phyloP scores from a whole-genome alignment of 306 rosid species.

The Leucaena leucocephala region DNA sequence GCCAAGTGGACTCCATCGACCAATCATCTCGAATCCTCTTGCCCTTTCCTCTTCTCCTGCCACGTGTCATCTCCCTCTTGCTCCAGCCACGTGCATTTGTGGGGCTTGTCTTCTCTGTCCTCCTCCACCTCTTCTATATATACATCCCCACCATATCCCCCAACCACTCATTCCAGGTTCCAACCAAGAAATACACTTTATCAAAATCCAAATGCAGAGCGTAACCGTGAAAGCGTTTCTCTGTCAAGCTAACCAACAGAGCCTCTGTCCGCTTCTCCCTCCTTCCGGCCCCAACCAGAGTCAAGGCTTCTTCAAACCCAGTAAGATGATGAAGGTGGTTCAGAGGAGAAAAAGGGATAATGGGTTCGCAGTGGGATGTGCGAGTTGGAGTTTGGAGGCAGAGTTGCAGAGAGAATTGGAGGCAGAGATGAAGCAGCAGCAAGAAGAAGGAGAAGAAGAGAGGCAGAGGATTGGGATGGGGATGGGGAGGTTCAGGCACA shows the following conservation, averaged over 20 bases:
- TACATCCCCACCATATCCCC: too few species aligned
- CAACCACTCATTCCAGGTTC: not conserved
- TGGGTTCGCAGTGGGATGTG: slow-evolving; percentile 36
- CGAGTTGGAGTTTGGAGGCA: slow-evolving; percentile 35
- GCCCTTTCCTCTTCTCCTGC: not conserved
- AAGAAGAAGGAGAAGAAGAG: slow-evolving; percentile 27
- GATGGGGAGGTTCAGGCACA: slow-evolving; percentile 43
- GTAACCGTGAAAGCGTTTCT: slow-evolving; percentile 40
- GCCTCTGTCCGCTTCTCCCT: slow-evolving; percentile 16
- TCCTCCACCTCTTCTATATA: too few species aligned
- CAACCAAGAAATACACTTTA: not conserved
- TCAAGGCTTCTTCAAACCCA: not conserved
- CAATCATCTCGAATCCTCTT: not conserved
- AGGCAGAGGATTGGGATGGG: slow-evolving; percentile 17
- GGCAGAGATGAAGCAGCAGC: slow-evolving; percentile 42
- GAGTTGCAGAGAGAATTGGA: slow-evolving; percentile 55
- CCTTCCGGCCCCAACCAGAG: not conserved
- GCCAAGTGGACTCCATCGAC: not conserved
- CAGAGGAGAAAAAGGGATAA: not conserved
- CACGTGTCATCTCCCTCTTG: not conserved
- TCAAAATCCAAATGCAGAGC: not conserved
- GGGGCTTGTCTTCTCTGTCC: too few species aligned
- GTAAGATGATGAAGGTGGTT: not conserved
- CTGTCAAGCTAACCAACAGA: slow-evolving; percentile 16
- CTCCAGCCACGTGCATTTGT: not conserved